Evolutionary conservation across 345 rosid species (phyloP), one percentile per base, ranked within the genome.

Genomic region (Eucalyptus virginea): DNA sequence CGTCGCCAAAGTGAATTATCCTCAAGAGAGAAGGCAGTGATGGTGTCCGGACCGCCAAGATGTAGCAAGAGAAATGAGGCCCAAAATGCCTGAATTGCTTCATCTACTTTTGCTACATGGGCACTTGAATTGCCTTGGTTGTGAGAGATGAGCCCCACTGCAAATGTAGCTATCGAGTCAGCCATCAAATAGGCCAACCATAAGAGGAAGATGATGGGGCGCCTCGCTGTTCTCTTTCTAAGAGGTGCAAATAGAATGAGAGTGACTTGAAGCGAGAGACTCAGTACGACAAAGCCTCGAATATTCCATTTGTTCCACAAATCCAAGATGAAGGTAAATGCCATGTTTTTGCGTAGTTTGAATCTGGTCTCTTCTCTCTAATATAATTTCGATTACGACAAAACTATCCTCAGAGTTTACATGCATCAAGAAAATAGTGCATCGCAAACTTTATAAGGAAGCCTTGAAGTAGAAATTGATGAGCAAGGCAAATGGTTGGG

Each of bases 281-380:
- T 72, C 3, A 19, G 2, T 3, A 72, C 0, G 2, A 34, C 5
- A 0, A 72, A 72, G 1, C 45, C 14, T 72, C 26, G 45, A 0
- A 72, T 72, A 2, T 72, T 34, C 81, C 81, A 72, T 19, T 19
- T 72, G 5, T 10, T 72, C 45, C 45, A 72, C 45, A 34, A 34
- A 9, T 72, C 26, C 8, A 1, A 10, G 2, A 72, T 19, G 14
- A 72, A 72, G 26, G 0, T 34, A 34, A 10, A 10, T 37, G 45
- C 8, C 45, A 72, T 37, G 3, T 10, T 40, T 72, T 72, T 72
- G 45, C 2, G 26, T 37, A 10, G 14, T 9, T 10, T 2, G 14
- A 69, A 34, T 18, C 1, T 18, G 1, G 11, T 37, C 45, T 34
- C 45, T 72, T 3, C 42, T 69, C 24, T 69, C 26, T 18, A 9